A percentile compares a stretch with the other conserved stretches of the same genome.
Evolutionary conservation across 306 rosid species (phyloP).

Genomic region (Purshia tridentata): DNA sequence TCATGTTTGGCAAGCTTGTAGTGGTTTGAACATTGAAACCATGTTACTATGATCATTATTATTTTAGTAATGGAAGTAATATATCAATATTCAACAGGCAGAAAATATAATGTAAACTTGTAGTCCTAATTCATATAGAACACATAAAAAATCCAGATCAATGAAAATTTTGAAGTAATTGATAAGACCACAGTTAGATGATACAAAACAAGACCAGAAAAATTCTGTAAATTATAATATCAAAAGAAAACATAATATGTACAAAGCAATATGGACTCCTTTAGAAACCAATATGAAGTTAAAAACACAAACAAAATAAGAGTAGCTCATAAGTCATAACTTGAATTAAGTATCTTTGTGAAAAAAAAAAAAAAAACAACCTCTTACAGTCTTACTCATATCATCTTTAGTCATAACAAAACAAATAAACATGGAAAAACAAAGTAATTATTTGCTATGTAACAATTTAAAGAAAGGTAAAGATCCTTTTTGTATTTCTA

Average conservation of each 20-base stretch:
- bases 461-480: background rate
- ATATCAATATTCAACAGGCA: background rate
- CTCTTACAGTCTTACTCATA: background rate
- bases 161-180: background rate
- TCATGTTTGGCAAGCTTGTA: too few species aligned
- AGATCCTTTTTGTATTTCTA: slow-evolving; percentile 14
- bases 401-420: background rate
- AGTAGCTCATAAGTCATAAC: too few species aligned
- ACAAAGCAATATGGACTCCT: background rate
- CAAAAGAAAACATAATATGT: background rate
- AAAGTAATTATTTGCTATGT: background rate
- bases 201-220: background rate
- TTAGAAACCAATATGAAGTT: too few species aligned
- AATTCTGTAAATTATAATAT: background rate
- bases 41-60: too few species aligned
- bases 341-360: too few species aligned
- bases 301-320: too few species aligned
- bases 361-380: background rate
- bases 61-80: background rate
- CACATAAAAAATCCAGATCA: background rate
- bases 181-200: background rate
- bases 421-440: background rate
- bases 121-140: background rate
- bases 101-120: too few species aligned
- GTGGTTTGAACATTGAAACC: too few species aligned